These are phyloP conservation scores for Cryphonectria naterciae DNA, from an alignment of 2,329 filamentous ascomycete genomes.

Conservation along the genomic window DNA sequence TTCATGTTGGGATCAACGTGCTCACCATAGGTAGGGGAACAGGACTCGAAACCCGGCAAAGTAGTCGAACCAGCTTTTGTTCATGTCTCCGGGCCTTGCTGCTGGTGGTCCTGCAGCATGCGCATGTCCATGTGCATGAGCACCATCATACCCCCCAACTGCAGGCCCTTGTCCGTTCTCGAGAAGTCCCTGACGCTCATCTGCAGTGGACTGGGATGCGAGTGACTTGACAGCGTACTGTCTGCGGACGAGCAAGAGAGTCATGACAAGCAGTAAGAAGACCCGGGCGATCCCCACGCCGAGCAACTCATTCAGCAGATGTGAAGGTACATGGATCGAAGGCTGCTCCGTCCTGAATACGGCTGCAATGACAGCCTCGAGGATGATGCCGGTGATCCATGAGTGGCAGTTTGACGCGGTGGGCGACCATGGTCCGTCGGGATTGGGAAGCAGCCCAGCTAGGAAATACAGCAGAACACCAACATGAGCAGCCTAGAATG, in stretches of 20 bases:
- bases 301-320: slow-evolving; percentile 39
- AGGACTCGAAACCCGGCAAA: slow-evolving; percentile 49
- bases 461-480: slow-evolving; percentile 47
- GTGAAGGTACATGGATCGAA: slow-evolving; percentile 36
- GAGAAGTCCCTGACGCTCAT: slow-evolving; percentile 45
- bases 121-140: slow-evolving; percentile 26
- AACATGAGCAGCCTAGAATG: slow-evolving; percentile 42
- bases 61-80: slow-evolving; percentile 50
- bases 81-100: slow-evolving; percentile 36
- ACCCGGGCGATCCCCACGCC: slow-evolving; percentile 40
- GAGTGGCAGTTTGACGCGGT: slow-evolving; percentile 42
- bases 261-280: slow-evolving; percentile 42
- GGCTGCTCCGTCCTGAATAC: slow-evolving; percentile 39
- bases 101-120: slow-evolving; percentile 31
- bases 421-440: slow-evolving; percentile 49
- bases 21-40: slow-evolving; percentile 50
- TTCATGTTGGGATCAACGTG: slow-evolving; percentile 18
- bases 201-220: slow-evolving; percentile 36
- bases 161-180: slow-evolving; percentile 43
- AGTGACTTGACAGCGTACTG: slow-evolving; percentile 39
- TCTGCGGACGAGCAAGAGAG: slow-evolving; percentile 36
- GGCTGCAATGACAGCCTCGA: slow-evolving; percentile 43
- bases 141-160: slow-evolving; percentile 23
- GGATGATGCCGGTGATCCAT: slow-evolving; percentile 42
- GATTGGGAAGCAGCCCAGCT: slow-evolving; percentile 47